Evolutionary conservation across 495 filamentous ascomycete genomes (phyloP), one percentile per base, ranked within the genome.

Genomic region (Sphaerosporella brunnea): DNA sequence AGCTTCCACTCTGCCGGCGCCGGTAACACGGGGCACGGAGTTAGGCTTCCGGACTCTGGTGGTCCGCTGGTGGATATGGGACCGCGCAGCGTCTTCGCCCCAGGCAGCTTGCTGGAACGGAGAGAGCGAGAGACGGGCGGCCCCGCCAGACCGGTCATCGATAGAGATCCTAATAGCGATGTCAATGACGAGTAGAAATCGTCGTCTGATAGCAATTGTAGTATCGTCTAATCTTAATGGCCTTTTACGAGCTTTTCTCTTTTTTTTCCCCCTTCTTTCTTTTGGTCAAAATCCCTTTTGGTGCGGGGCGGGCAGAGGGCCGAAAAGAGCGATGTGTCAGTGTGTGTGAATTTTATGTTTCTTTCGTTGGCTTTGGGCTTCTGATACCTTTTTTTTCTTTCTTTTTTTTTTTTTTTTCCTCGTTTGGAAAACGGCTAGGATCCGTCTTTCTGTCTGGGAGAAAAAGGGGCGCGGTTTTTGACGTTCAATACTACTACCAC

Each of bases 101-200:
- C 55, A 4, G 56, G 56, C 8, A 59, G 55, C 18, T 41, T 59
- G 21, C 43, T 59, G 45, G 55, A 59, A 19, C 50, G 56, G 26
- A 48, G 55, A 23, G 56, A 59, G 45, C 54, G 52, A 34, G 55
- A 59, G 36, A 23, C 49, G 36, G 56, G 56, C 1, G 36, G 45
- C 36, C 50, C 5, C 23, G 10, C 10, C 0, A 42, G 44, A 19
- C 55, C 55, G 15, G 45, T 59, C 32, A 59, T 59, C 24, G 55
- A 59, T 39, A 58, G 55, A 26, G 55, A 58, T 21, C 39, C 45
- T 10, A 28, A 21, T 19, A 43, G 18, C 39, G 39, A 43, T 24
- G 18, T 5, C 21, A 21, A 43, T 24, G 18, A 19, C 21, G 20
- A 43, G 39, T 37, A 9, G 8, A 18, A 15, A 37, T 37, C 8